These are phyloP conservation scores for Melanomma pulvis-pyrius DNA, from an alignment of 495 filamentous ascomycete genomes.

Conservation along the genomic window DNA sequence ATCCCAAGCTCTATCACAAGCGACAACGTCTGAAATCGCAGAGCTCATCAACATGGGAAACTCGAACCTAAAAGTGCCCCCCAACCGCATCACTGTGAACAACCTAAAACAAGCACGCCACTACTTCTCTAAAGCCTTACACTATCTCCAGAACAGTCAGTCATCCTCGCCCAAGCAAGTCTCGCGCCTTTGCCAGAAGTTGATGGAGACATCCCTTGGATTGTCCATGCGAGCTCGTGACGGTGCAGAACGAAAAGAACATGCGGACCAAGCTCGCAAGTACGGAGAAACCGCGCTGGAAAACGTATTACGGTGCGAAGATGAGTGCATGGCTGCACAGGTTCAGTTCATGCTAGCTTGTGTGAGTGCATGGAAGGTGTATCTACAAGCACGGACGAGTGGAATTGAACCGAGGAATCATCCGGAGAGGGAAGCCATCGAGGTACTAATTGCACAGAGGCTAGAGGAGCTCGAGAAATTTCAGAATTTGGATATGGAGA, in stretches of 20 bases:
- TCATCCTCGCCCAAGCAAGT: constrained; percentile 20
- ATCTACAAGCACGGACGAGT: constrained; percentile 2
- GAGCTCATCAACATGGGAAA: constrained; percentile 15
- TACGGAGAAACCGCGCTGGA: constrained; percentile 16
- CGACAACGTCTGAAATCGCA: constrained; percentile 5
- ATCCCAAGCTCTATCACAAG: not conserved
- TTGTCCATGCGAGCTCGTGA: constrained; percentile 3
- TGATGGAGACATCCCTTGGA: constrained; percentile 15
- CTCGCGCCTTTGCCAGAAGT: constrained; percentile 16
- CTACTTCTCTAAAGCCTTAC: constrained; percentile 9
- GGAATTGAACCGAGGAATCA: constrained; percentile 9
- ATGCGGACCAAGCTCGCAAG: constrained; percentile 8
- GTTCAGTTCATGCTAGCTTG: constrained; percentile 19
- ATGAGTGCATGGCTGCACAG: constrained; percentile 26
- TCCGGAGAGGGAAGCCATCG: not conserved
- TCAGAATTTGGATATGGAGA: constrained; percentile 10
- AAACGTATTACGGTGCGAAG: constrained; percentile 2
- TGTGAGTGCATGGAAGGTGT: constrained; percentile 16
- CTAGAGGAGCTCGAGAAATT: not conserved
- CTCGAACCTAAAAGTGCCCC: constrained; percentile 2
- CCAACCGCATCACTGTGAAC: constrained; percentile 6
- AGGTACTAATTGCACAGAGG: constrained; percentile 13
- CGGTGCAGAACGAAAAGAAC: constrained; percentile 2
- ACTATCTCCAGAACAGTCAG: constrained; percentile 11
- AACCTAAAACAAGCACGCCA: constrained; percentile 12